Percentiles rank a stretch among this genome's conserved stretches.
phyloP scores from a whole-genome alignment of 2,329 filamentous ascomycete genomes.

The Orbilia quercus region DNA sequence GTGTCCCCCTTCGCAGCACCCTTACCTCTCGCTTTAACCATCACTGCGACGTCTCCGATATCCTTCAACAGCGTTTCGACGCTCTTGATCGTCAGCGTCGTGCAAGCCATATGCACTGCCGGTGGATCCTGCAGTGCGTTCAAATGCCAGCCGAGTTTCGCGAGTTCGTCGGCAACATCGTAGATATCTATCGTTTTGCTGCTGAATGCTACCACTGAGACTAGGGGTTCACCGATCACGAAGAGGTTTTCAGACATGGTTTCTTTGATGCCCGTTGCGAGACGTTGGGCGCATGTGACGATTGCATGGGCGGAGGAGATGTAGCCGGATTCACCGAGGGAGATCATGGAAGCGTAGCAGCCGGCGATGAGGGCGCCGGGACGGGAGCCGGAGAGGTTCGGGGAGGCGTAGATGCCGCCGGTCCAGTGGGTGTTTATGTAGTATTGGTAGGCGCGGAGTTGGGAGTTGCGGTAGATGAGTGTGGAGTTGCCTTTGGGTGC shows the following conservation, averaged over 20 bases:
- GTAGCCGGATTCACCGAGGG: constrained; percentile 86
- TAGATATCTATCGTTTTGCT: constrained; percentile 90
- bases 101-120: constrained; percentile 93
- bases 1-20: constrained; percentile 78
- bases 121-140: constrained; percentile 92
- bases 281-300: constrained; percentile 84
- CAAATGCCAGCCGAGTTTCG: constrained; percentile 87
- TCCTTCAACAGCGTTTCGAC: constrained; percentile 83
- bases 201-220: constrained; percentile 89
- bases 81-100: constrained; percentile 82
- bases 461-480: constrained; percentile 83
- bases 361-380: constrained; percentile 94
- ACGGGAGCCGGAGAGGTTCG: constrained; percentile 88
- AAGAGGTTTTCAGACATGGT: constrained; percentile 79
- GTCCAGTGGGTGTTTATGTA: constrained; percentile 96
- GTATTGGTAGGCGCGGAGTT: constrained; percentile 89
- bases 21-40: constrained; percentile 75
- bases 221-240: constrained; percentile 84
- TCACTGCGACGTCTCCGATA: constrained; percentile 71
- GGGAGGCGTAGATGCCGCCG: constrained; percentile 94
- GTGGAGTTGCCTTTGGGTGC: constrained; percentile 97
- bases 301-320: constrained; percentile 87
- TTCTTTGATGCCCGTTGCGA: constrained; percentile 77
- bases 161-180: constrained; percentile 91
- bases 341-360: constrained; percentile 94